Evolutionary conservation across 306 rosid genomes (phyloP), one percentile per base, ranked within the genome.

Genomic region (Castanea crenata): DNA sequence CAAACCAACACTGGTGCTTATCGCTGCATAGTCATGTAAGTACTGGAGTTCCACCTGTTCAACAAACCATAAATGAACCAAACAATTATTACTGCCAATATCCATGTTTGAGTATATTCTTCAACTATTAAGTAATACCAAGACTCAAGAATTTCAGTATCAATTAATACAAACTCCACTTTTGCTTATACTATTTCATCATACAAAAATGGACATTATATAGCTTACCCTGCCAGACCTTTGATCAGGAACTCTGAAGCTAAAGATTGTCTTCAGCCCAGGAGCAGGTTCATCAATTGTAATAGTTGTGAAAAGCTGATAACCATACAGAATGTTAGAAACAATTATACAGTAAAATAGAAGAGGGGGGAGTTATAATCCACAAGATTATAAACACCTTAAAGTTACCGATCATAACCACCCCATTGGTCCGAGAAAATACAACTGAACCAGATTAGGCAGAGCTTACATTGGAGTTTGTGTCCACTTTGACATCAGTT

Each of bases 141-240:
- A 2, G 41, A 34, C n/a, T 34, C 19, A 14, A 34, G 5, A 65
- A 65, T 41, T 18, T 67, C 25, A 19, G 25, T 23, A 18, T 18
- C 25, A 8, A 13, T 67, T 67, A 32, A 67, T 34, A 18, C n/a
- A 27, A 21, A 31, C 29, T 63, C 38, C 69, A 2, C 1, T 63
- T 63, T 41, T 14, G 1, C 4, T 4, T 11, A 69, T 38, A 6
- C 21, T 19, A 16, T 21, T 16, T 57, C 14, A 23, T 18, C 20
- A 11, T 20, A 65, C 14, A 54, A 32, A 73, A 65, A 49, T 15
- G 4, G 15, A 18, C 3, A 25, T 52, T 41, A 74, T 13, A 65
- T 65, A 21, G 57, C 91, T 84, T 73, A 94, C 98, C 98, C 92
- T 94, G 76, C 97, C 94, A 81, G 98, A 92, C 84, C 89, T 92